phyloP scores from a whole-genome alignment of 805 yeast genomes.

The Candida dendrica region DNA sequence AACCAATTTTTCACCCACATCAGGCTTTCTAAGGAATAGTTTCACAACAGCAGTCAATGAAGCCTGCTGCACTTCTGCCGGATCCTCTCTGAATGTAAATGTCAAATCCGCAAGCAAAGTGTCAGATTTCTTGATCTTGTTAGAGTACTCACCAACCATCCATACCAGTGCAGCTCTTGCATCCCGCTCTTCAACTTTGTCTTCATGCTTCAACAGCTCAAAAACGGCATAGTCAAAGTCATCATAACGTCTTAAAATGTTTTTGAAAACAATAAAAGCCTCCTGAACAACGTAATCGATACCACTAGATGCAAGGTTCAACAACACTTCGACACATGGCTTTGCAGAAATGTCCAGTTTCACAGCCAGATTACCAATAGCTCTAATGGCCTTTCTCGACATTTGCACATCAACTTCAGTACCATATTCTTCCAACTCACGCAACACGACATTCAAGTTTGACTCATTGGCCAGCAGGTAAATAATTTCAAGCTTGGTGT shows the following conservation, averaged over 20 bases:
- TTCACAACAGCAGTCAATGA: slow-evolving; percentile 70
- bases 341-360: slow-evolving; percentile 58
- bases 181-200: slow-evolving; percentile 65
- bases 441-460: slow-evolving; percentile 54
- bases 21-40: slow-evolving; percentile 51
- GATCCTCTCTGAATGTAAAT: slow-evolving; percentile 49
- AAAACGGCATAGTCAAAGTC: slow-evolving; percentile 38
- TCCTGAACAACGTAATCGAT: slow-evolving; percentile 77
- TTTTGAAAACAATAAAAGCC: slow-evolving; percentile 65
- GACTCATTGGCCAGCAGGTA: slow-evolving; percentile 64
- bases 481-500: slow-evolving; percentile 83
- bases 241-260: slow-evolving; percentile 73
- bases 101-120: slow-evolving; percentile 35
- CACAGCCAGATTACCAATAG: slow-evolving; percentile 84
- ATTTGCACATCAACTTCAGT: slow-evolving; percentile 80
- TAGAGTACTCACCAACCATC: slow-evolving; percentile 73
- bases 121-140: slow-evolving; percentile 35
- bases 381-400: slow-evolving; percentile 82
- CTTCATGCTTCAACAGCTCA: slow-evolving; percentile 34
- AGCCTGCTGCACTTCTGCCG: slow-evolving; percentile 67
- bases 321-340: slow-evolving; percentile 55
- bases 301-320: slow-evolving; percentile 54
- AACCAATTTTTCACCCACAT: slow-evolving; percentile 47
- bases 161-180: slow-evolving; percentile 74
- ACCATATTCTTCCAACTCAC: slow-evolving; percentile 80